phyloP scores from a whole-genome alignment of 2,329 filamentous ascomycete genomes.

The Rutstroemia sp. region DNA sequence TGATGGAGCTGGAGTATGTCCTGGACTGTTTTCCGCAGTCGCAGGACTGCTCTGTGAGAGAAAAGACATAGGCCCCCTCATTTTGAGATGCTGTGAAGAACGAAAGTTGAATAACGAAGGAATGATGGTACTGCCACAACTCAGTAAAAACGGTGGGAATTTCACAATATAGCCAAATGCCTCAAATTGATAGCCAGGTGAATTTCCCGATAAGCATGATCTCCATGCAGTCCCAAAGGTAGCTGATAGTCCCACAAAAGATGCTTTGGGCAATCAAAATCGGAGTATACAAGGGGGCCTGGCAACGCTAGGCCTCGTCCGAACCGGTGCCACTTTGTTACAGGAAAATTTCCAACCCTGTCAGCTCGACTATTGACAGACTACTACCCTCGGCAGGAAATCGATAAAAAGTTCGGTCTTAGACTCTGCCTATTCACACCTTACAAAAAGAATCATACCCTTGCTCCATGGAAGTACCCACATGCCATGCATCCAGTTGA shows the following conservation, averaged over 20 bases:
- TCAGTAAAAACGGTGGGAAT: background rate
- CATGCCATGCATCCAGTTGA: background rate
- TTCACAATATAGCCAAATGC: conserved; percentile 8
- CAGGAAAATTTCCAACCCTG: conserved; percentile 1
- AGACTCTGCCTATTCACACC: too few relatives aligned
- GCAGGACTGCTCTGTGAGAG: conserved; percentile 2
- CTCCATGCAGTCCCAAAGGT: background rate
- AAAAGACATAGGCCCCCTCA: conserved; percentile 3
- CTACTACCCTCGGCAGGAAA: background rate
- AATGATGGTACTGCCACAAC: conserved; percentile 1
- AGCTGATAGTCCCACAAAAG: background rate
- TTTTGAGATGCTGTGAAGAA: background rate
- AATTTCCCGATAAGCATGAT: conserved; percentile 7
- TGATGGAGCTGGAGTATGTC: conserved; percentile 2
- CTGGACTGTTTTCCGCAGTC: conserved; percentile 6
- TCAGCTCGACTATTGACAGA: conserved; percentile 7
- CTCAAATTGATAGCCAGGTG: background rate
- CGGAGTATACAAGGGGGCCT: conserved; percentile 5
- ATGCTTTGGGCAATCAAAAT: background rate
- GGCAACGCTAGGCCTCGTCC: background rate
- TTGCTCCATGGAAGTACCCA: background rate
- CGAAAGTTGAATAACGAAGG: background rate
- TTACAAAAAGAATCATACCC: background rate
- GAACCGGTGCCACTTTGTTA: background rate
- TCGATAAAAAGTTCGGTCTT: background rate